Evolutionary conservation across 225 moss, liverwort and hornwort species (phyloP), one percentile per base, ranked within the genome.

Genomic region (Straminergon stramineum): DNA sequence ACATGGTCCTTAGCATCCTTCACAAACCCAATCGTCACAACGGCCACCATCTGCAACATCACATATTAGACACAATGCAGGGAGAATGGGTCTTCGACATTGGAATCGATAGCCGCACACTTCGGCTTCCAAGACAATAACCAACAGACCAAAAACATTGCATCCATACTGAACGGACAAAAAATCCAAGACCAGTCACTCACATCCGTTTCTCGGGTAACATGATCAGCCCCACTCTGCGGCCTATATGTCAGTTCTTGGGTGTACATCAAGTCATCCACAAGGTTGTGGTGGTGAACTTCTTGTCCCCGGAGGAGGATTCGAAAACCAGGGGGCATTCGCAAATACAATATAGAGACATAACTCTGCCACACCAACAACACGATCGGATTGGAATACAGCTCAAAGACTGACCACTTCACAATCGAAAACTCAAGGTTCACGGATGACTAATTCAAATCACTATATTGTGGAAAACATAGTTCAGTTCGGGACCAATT

Each of bases 1-100:
- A 97, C 93, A 64, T 96, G 92, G 90, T 96, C 92, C 65, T 90
- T 96, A 17, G 97, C 97, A 89, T 97, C 97, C 88, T 95, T 97
- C 30, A 96, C 96, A 83, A 97, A 97, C 35, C 97, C 96, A 75
- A 97, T 96, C 37, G 94, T 88, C 52, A 96, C 96, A 26, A 93
- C 89, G 43, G 96, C 97, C 87, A 95, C 87, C 60, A 94, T 92
- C 95, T 94, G 94, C 80, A 90, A 89, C 74, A 58, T 65, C 84
- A 79, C 61, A 89, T 24, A 77, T 56, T 31, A 24, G 1, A 41
- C 51, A 81, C 24, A 37, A 16, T 64, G 17, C n/a, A 82, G 3
- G 13, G 48, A 71, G n/a, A 56, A 57, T n/a, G 12, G 18, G n/a
- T 37, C 77, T 83, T 64, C 57, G 5, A 63, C 15, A 52, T 9